Evolutionary conservation across 106 monocot genomes (phyloP).

Genomic region (Phalaenopsis equestris): DNA sequence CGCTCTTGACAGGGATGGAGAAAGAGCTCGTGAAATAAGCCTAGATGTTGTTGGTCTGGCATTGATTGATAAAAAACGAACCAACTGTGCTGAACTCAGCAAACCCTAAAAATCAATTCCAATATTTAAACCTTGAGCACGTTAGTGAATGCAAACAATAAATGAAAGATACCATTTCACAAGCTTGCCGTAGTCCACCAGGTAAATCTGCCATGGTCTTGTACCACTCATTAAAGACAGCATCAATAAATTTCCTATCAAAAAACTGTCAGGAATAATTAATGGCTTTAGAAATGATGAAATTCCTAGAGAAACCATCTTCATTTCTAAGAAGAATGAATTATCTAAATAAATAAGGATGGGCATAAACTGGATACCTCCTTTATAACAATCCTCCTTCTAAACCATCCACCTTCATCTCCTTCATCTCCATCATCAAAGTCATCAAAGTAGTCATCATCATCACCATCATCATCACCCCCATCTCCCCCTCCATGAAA

Average conservation of each 20-base stretch:
- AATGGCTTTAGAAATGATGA: neutral
- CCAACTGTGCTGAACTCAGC: conserved; percentile 93
- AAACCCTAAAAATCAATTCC: conserved; percentile 47
- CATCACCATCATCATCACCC: conserved; percentile 97
- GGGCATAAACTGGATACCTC: conserved; percentile 46
- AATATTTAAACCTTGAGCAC: neutral
- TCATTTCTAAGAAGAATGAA: neutral
- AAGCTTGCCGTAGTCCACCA: conserved; percentile 87
- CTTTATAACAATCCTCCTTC: conserved; percentile 66
- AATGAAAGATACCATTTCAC: conserved; percentile 68
- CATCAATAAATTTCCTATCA: conserved; percentile 91
- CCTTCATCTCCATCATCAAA: conserved; percentile 98
- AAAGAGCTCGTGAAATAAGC: conserved; percentile 69
- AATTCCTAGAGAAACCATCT: neutral
- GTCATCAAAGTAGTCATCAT: conserved; percentile 97
- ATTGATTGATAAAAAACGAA: conserved; percentile 70
- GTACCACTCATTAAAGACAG: conserved; percentile 92
- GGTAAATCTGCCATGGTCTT: conserved; percentile 86
- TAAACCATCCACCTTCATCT: conserved; percentile 82
- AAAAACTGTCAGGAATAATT: conserved; percentile 47
- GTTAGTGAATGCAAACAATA: neutral
- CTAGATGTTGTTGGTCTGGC: conserved; percentile 76
- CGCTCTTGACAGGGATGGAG: conserved; percentile 74
- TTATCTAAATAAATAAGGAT: neutral
- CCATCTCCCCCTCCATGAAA: conserved; percentile 98